Base-by-base conservation (phyloP, 2,329 filamentous ascomycete species). In the Sarocladiaceae sp. region DNA sequence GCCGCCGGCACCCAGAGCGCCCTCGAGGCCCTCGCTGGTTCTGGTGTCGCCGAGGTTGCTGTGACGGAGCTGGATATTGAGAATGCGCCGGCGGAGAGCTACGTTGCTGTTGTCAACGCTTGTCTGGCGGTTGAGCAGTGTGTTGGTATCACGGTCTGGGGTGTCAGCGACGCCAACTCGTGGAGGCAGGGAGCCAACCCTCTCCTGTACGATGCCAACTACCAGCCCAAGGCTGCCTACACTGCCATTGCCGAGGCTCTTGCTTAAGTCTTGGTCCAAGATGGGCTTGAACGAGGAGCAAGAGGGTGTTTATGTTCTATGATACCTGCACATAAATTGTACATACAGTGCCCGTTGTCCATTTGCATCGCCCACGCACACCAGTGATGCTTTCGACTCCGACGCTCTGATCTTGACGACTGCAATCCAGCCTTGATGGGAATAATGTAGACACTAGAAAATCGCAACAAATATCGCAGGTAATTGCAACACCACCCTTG, bases 51-150 rank as follows among this genome's bases (percentile, higher is more conserved):
- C 34, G 79, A 85, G 55, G 72, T 82, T 23, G 80, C 81, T 4
- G 69, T 84, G 40, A 85, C 81, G 2, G 81, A 85, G 63, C 68
- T 85, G 18, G 83, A 88, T 55, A 85, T 87, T 54, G 71, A 72
- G 42, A 66, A 67, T 18, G 78, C 76, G 7, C 64, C 71, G 16
- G 52, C 70, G 3, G 60, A 61, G n/a, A 82, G 85, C 58, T 85
- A 82, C 54, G 61, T 71, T n/a, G 69, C 72, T 32, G 70, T 77
- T 18, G 69, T 70, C 49, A 69, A 75, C 37, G 80, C 74, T 6
- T 86, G 82, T 53, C 57, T 82, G 24, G 63, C 70, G 15, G 64
- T 79, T 39, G 48, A 66, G 6, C 76, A 79, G 57, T 85, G 82
- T 55, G 72, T 83, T 3, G 80, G 80, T 41, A 75, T 85, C 48